Percentiles rank a stretch among this genome's conserved stretches.
Conservation (phyloP, 2,329 filamentous ascomycete species). For the Diaporthe sp. region DNA sequence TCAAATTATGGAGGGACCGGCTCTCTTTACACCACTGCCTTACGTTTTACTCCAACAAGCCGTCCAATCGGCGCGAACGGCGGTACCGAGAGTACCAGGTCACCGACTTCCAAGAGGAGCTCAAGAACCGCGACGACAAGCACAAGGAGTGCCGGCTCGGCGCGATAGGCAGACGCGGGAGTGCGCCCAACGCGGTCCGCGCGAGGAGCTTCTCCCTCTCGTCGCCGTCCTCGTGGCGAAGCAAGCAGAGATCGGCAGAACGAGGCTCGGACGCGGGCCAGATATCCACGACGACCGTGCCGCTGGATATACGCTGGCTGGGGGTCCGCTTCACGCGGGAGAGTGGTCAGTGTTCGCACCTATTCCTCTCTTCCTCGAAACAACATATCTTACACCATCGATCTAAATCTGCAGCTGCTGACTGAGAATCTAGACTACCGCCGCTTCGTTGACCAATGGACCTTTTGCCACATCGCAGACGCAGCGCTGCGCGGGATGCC, state of each 20-base stretch:
- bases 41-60: slow-evolving; percentile 60
- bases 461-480: slow-evolving; percentile 60
- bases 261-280: slow-evolving; percentile 30
- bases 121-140: slow-evolving; percentile 61
- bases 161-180: slow-evolving; percentile 56
- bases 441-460: slow-evolving; percentile 62
- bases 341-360: slow-evolving; percentile 54
- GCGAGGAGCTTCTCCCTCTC: slow-evolving; percentile 59
- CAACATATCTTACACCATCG: neutral
- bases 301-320: slow-evolving; percentile 61
- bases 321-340: slow-evolving; percentile 64
- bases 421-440: slow-evolving; percentile 55
- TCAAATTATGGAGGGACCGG: slow-evolving; percentile 66
- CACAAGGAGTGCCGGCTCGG: slow-evolving; percentile 60
- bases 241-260: slow-evolving; percentile 50
- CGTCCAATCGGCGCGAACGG: slow-evolving; percentile 53
- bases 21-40: slow-evolving; percentile 62
- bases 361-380: neutral
- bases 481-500: slow-evolving; percentile 60
- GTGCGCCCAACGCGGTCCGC: slow-evolving; percentile 49
- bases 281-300: slow-evolving; percentile 25
- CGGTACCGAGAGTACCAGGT: slow-evolving; percentile 64
- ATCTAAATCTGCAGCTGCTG: neutral
- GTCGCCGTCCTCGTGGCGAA: slow-evolving; percentile 56
- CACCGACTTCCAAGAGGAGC: slow-evolving; percentile 61